phyloP scores from a whole-genome alignment of 164 flowering plant species.

The Tetracentron sinense region DNA sequence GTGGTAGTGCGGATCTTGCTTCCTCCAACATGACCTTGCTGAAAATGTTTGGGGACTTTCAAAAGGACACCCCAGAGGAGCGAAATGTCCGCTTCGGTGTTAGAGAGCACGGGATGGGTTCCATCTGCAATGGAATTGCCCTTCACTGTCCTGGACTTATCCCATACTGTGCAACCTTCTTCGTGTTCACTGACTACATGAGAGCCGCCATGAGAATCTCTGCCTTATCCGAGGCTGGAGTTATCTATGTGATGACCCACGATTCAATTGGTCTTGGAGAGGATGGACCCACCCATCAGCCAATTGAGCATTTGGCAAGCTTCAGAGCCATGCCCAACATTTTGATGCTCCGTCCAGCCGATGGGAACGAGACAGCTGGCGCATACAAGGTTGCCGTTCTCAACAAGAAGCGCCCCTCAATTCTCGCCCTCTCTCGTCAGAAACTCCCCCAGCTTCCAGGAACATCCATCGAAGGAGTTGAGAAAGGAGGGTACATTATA shows the following conservation, averaged over 20 bases:
- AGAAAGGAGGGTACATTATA: slow-evolving; percentile 83
- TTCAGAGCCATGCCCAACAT: slow-evolving; percentile 99
- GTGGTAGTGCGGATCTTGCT: slow-evolving; percentile 99
- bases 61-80: slow-evolving; percentile 86
- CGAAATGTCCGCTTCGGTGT: slow-evolving; percentile 94
- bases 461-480: slow-evolving; percentile 85
- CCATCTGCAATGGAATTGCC: slow-evolving; percentile 90
- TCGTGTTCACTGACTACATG: slow-evolving; percentile 99
- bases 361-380: slow-evolving; percentile 96
- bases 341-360: slow-evolving; percentile 96
- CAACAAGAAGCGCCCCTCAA: slow-evolving; percentile 79
- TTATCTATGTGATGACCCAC: slow-evolving; percentile 97
- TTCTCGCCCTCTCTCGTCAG: slow-evolving; percentile 92
- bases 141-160: slow-evolving; percentile 85
- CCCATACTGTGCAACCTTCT: slow-evolving; percentile 98
- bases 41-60: slow-evolving; percentile 93
- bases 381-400: slow-evolving; percentile 83
- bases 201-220: slow-evolving; percentile 92
- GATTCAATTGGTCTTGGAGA: slow-evolving; percentile 99
- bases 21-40: slow-evolving; percentile 96
- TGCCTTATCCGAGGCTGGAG: slow-evolving; percentile 77
- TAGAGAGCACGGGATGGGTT: slow-evolving; percentile 95
- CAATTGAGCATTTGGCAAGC: slow-evolving; percentile 96
- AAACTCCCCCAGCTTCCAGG: slow-evolving; percentile 82
- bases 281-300: slow-evolving; percentile 99